Percentiles rank a stretch among this genome's conserved stretches.
Conservation (phyloP, 2,329 filamentous ascomycete species). For the Paramyrothecium roridum region DNA sequence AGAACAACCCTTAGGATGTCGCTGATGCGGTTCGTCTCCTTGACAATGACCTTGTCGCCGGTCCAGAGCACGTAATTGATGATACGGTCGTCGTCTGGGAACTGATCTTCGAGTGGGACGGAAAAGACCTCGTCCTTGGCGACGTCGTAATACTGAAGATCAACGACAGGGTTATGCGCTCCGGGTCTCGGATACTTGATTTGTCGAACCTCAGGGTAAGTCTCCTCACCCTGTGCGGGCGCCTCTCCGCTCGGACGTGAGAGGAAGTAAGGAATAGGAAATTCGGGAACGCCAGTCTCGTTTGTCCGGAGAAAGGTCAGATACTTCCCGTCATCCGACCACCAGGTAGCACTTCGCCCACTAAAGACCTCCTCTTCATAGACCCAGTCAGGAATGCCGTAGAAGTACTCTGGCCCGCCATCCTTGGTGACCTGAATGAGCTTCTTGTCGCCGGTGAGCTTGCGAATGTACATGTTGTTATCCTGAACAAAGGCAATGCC, state of each 20-base stretch:
- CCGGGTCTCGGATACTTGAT: slow-evolving; percentile 99
- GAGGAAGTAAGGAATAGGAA: slow-evolving; percentile 89
- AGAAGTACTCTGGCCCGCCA: slow-evolving; percentile 85
- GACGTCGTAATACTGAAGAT: slow-evolving; percentile 85
- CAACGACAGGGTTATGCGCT: slow-evolving; percentile 86
- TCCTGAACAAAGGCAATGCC: slow-evolving; percentile 84
- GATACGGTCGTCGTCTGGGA: slow-evolving; percentile 76
- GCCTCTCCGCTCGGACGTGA: slow-evolving; percentile 75
- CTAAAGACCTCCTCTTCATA: slow-evolving; percentile 70
- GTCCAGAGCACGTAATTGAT: slow-evolving; percentile 95
- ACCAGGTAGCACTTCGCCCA: slow-evolving; percentile 86
- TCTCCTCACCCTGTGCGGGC: slow-evolving; percentile 68
- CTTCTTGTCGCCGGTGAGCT: slow-evolving; percentile 46
- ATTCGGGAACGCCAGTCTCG: slow-evolving; percentile 87
- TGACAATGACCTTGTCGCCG: slow-evolving; percentile 77
- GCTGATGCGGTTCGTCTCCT: slow-evolving; percentile 91
- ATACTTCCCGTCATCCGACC: slow-evolving; percentile 85
- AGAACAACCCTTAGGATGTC: slow-evolving; percentile 86
- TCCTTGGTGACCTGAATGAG: slow-evolving; percentile 78
- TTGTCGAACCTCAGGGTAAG: slow-evolving; percentile 82
- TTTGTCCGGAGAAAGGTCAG: slow-evolving; percentile 92
- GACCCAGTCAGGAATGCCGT: slow-evolving; percentile 96
- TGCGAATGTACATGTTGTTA: slow-evolving; percentile 86
- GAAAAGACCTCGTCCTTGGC: slow-evolving; percentile 73
- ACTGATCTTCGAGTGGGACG: slow-evolving; percentile 74